Evolutionary conservation across 805 yeast genomes (phyloP), one percentile per base, ranked within the genome.

Genomic region (Sugiyamaella qingdaonensis): DNA sequence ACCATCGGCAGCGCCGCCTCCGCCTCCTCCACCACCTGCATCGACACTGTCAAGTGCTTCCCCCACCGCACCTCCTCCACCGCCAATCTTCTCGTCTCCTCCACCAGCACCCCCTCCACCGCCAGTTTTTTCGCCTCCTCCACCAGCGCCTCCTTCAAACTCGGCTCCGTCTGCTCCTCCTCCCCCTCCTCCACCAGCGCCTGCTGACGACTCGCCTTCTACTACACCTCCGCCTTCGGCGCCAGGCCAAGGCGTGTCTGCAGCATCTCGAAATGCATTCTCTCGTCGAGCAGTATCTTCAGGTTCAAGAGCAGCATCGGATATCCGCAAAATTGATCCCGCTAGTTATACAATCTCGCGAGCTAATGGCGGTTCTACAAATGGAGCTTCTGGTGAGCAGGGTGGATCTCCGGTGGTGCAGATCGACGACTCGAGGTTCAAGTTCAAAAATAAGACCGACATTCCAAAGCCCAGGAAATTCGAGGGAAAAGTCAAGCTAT

Each of bases 391-490:
- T 33, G 32, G 44, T 31, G 48, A 43, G 34, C 48, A 52, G 13
- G 48, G 35, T 9, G 46, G 51, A 13, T 41, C 47, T 8, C 21
- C 56, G n/a, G 31, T 63, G 48, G 58, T 81, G 2, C 72, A 68
- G 2, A 86, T 89, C 48, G 88, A 88, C 60, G 94, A 87, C 64
- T 68, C 74, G n/a, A 73, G 91, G 61, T 90, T 84, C 73, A 79
- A 77, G 58, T 91, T 88, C 74, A 65, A 73, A 2, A 87, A 87
- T 65, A 76, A 78, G 14, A 69, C 72, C 42, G 85, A 88, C 21
- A 73, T 94, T 44, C 98, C 99, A 0, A 82, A 81, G 60, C 98
- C 99, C n/a, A 77, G 98, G 59, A 77, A 79, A 48, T 89, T 86
- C 64, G 82, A 79, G 49, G 86, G 84, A 2, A 78, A 77, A 46